Base-by-base conservation (phyloP, 208 protist species). In the Naegleria gruberi region DNA sequence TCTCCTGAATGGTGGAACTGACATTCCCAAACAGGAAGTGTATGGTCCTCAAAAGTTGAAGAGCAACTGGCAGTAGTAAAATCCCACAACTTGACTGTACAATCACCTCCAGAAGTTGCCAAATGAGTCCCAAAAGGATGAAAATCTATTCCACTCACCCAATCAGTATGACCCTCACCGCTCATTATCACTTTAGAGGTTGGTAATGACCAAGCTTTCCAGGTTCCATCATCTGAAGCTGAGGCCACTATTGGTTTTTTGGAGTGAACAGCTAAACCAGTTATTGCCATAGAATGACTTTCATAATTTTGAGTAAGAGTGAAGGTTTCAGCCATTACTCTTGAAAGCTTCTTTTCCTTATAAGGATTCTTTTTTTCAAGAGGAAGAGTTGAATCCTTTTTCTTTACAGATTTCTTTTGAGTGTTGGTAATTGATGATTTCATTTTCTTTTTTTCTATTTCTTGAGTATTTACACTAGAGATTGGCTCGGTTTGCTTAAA, bases 41-140 rank as follows among this genome's bases (percentile, higher is more conserved):
- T 97, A 94, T 99, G 98, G 51, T 96, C 97, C 5, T 89, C 92
- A 40, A 99, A 93, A 0, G 97, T 99, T 23, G 92, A 81, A 73
- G 89, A 88, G 92, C 97, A 99, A 57, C 92, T 93, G 83, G 94
- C 95, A 89, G 89, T 96, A 46, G 94, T 93, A 87, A 99, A 98
- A 93, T 99, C 97, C 98, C 98, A 99, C 41, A 99, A 87, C 93
- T 98, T 98, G 65, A 99, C 95, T 4, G 97, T 98, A 91, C 97
- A 96, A 91, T 99, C 98, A 17, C 97, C 98, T n/a, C 96, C 97
- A 26, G 92, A 94, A 17, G 98, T 99, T 4, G 96, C 97, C 15
- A 98, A 92, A 93, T 98, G 97, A n/a, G 96, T 96, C 81, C 97
- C 97, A 77, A 92, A 92, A 0, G 96, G 96, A 91, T 97, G 94